These are phyloP conservation scores for Cenchrus americanus DNA, from an alignment of 176 grass and related monocot species.

Conservation along the genomic window DNA sequence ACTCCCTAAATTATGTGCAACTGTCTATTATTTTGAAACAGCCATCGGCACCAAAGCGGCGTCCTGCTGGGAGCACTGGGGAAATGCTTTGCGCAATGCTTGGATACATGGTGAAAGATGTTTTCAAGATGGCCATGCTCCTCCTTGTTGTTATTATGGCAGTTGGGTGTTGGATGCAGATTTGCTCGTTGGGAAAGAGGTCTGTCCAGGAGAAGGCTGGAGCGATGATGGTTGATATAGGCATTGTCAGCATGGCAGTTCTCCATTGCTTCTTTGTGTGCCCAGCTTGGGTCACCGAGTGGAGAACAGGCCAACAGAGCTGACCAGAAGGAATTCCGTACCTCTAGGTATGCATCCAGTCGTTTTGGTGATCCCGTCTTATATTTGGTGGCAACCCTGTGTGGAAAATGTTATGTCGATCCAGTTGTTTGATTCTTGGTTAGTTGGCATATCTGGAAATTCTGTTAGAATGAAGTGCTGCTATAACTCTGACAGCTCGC, in stretches of 20 bases:
- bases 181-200: neutral
- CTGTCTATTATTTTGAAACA: neutral
- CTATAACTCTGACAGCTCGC: neutral
- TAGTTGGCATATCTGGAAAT: neutral
- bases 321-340: neutral
- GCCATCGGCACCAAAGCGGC: neutral
- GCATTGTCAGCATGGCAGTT: neutral
- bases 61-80: neutral
- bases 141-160: neutral
- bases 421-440: neutral
- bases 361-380: neutral
- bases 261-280: neutral
- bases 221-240: neutral
- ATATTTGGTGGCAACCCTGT: neutral
- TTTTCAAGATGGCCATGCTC: neutral
- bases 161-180: neutral
- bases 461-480: neutral
- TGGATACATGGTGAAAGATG: neutral
- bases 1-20: neutral
- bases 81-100: neutral
- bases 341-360: neutral
- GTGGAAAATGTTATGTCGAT: neutral
- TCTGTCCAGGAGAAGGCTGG: neutral
- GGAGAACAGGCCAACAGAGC: neutral
- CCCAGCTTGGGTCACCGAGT: neutral